Evolutionary conservation across 139 green algal genomes (phyloP).

Genomic region (Parachlorella kessleri): DNA sequence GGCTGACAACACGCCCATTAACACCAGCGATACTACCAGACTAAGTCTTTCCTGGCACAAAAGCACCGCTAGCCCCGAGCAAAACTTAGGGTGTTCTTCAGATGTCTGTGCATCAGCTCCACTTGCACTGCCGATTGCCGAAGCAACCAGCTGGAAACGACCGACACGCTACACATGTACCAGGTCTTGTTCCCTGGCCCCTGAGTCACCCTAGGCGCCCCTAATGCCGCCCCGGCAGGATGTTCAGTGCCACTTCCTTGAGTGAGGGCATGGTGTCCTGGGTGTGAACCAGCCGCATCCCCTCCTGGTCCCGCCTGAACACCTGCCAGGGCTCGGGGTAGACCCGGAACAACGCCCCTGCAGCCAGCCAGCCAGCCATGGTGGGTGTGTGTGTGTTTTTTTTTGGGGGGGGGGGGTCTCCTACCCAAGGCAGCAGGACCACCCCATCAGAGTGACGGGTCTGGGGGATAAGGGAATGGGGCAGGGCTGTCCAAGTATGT

Average conservation of each 20-base stretch:
- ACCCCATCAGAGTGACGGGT: not conserved
- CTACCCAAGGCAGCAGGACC: too few species aligned
- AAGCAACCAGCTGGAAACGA: too few species aligned
- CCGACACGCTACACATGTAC: too few species aligned
- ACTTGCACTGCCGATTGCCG: too few species aligned
- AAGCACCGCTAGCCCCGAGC: too few species aligned
- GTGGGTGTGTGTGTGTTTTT: not conserved
- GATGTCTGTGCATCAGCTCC: too few species aligned
- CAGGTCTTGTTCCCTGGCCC: too few species aligned
- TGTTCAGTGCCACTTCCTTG: slow-evolving; percentile 81
- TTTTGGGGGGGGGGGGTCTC: not conserved
- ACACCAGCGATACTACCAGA: too few species aligned
- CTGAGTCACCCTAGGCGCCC: not conserved
- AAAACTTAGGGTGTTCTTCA: too few species aligned
- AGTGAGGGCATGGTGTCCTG: slow-evolving; percentile 67
- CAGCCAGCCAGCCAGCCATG: not conserved
- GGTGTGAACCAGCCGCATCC: slow-evolving; percentile 53
- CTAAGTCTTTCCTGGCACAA: too few species aligned
- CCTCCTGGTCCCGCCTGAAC: slow-evolving; percentile 41
- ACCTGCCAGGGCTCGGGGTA: slow-evolving; percentile 90
- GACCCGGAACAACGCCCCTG: slow-evolving; percentile 65
- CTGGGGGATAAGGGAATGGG: not conserved
- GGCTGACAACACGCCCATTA: too few species aligned
- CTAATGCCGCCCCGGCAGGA: slow-evolving; percentile 53
- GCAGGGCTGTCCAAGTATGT: not conserved